phyloP scores from a whole-genome alignment of 208 protist genomes.

The Leishmania tropica region DNA sequence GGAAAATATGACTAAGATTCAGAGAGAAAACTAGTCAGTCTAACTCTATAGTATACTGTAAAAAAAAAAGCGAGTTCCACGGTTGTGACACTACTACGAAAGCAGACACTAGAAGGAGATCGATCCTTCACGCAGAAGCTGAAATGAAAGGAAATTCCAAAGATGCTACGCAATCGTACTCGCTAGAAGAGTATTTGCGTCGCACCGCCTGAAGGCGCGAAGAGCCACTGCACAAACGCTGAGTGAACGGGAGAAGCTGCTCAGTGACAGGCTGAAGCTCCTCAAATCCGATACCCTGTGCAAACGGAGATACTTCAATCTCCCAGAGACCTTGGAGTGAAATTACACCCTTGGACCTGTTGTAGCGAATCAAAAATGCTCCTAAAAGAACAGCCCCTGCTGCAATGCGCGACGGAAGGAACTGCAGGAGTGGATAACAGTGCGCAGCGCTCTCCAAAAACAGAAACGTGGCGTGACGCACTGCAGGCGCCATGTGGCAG shows the following conservation, averaged over 20 bases:
- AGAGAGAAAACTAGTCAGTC: neutral
- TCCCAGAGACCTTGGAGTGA: conserved; percentile 45
- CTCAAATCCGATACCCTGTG: conserved; percentile 48
- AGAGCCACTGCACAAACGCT: conserved; percentile 43
- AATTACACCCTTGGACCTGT: conserved; percentile 18
- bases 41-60: conserved; percentile 14
- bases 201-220: conserved; percentile 69
- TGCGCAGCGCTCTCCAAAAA: conserved; percentile 78
- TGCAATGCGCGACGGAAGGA: conserved; percentile 67
- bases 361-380: conserved; percentile 43
- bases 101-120: conserved; percentile 1
- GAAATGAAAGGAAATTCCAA: conserved; percentile 56
- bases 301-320: conserved; percentile 34
- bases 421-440: conserved; percentile 62
- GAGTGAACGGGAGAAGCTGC: conserved; percentile 65
- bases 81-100: neutral
- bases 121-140: conserved; percentile 6
- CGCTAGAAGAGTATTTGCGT: conserved; percentile 63
- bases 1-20: neutral
- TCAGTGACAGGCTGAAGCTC: conserved; percentile 45
- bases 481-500: conserved; percentile 15
- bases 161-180: conserved; percentile 44
- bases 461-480: conserved; percentile 57
- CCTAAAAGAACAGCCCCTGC: conserved; percentile 63
- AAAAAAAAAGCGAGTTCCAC: neutral